phyloP scores from a whole-genome alignment of 164 flowering plant genomes.

The Houttuynia cordata region DNA sequence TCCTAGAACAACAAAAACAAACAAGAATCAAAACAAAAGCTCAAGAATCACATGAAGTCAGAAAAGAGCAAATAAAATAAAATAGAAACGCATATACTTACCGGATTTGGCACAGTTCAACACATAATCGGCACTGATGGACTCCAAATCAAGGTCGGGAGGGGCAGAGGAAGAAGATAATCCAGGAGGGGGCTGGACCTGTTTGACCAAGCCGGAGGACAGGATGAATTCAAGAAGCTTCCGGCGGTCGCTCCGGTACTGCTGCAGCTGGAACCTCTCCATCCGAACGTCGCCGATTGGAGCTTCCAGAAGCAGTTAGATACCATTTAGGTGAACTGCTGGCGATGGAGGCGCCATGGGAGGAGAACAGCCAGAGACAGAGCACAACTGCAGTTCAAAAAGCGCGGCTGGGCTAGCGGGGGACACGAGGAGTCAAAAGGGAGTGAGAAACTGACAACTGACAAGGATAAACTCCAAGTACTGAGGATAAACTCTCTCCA shows the following conservation, averaged over 20 bases:
- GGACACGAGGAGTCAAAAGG: too few species aligned
- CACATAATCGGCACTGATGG: conserved; percentile 52
- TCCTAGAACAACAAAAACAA: conserved; percentile 23
- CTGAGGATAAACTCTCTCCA: too few species aligned
- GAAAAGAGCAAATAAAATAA: background rate
- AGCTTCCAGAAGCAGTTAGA: too few species aligned
- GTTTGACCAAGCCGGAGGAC: conserved; percentile 32
- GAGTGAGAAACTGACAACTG: too few species aligned
- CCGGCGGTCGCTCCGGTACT: conserved; percentile 56
- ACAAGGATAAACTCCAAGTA: too few species aligned
- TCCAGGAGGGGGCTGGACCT: conserved; percentile 29
- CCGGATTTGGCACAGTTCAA: conserved; percentile 50
- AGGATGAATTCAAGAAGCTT: conserved; percentile 57
- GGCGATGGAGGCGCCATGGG: too few species aligned
- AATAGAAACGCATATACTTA: conserved; percentile 13
- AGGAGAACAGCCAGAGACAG: too few species aligned
- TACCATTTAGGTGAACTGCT: too few species aligned
- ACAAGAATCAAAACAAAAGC: too few species aligned
- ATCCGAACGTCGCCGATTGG: conserved; percentile 1
- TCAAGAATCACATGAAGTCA: too few species aligned
- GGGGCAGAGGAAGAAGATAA: conserved; percentile 12
- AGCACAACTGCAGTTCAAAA: too few species aligned
- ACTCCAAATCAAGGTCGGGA: conserved; percentile 29
- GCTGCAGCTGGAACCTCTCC: conserved; percentile 23
- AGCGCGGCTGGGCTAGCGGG: too few species aligned